Conservation (phyloP, 2,329 filamentous ascomycete species). For the Capronia coronata region DNA sequence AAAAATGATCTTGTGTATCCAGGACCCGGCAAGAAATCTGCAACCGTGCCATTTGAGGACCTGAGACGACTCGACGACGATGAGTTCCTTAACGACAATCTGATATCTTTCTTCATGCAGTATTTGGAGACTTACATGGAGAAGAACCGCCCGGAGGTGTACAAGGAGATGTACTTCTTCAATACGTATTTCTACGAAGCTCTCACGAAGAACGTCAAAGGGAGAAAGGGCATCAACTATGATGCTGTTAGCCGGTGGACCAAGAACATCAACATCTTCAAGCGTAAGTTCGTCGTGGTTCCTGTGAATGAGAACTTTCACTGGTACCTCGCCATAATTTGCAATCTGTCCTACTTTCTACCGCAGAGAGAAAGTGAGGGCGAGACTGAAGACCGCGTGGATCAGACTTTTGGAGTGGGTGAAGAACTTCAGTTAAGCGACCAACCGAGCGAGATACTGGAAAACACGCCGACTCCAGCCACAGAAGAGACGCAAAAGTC, state of each 20-base stretch:
- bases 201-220: conserved; percentile 55
- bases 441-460: conserved; percentile 1
- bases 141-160: conserved; percentile 48
- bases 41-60: conserved; percentile 41
- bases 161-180: conserved; percentile 72
- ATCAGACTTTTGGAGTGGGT: neutral
- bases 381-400: conserved; percentile 22
- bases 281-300: conserved; percentile 81
- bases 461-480: neutral
- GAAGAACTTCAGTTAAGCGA: neutral
- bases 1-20: conserved; percentile 41
- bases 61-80: conserved; percentile 71
- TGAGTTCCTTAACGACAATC: conserved; percentile 84
- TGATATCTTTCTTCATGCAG: conserved; percentile 81
- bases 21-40: conserved; percentile 41
- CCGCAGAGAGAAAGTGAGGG: conserved; percentile 5
- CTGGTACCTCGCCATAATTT: conserved; percentile 95
- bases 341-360: conserved; percentile 55
- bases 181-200: conserved; percentile 82
- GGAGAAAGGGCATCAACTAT: conserved; percentile 64
- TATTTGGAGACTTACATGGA: conserved; percentile 60
- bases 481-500: conserved; percentile 17
- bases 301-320: conserved; percentile 82
- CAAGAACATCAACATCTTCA: conserved; percentile 72
- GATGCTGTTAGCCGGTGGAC: conserved; percentile 84